phyloP scores from a whole-genome alignment of 1,139 yeast species.

The Taiozyma sp. region DNA sequence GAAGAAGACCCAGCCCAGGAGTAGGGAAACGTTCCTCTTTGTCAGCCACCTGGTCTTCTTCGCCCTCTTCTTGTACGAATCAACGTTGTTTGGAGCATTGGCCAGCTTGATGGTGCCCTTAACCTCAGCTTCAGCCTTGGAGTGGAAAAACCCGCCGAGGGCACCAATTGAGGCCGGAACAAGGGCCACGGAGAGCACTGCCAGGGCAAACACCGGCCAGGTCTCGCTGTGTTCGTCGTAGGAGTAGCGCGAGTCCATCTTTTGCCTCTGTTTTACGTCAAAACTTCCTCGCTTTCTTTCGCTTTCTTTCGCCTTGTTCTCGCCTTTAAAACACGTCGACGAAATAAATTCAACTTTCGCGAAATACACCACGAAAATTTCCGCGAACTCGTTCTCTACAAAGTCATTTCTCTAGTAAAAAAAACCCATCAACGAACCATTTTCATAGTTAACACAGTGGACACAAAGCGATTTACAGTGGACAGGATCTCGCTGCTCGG shows the following conservation, averaged over 20 bases:
- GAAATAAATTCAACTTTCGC: not conserved
- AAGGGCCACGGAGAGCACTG: constrained; percentile 59
- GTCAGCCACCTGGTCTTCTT: constrained; percentile 38
- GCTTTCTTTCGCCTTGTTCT: not conserved
- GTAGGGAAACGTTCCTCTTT: constrained; percentile 39
- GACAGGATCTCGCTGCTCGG: not conserved
- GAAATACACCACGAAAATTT: not conserved
- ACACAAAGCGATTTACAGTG: no score
- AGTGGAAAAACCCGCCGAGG: not conserved
- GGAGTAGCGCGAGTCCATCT: constrained; percentile 35
- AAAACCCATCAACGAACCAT: not conserved
- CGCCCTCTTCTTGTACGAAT: constrained; percentile 31
- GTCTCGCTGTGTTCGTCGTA: constrained; percentile 92
- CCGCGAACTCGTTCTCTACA: not conserved
- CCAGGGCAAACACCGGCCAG: constrained; percentile 91
- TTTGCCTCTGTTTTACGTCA: not conserved
- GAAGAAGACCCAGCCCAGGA: constrained; percentile 66
- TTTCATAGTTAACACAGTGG: no score
- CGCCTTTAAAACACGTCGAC: not conserved
- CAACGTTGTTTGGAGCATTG: constrained; percentile 24
- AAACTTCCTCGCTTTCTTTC: not conserved
- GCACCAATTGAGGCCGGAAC: constrained; percentile 56
- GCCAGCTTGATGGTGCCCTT: not conserved
- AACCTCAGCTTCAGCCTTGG: not conserved
- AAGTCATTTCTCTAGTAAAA: not conserved